phyloP scores from a whole-genome alignment of 2,329 filamentous ascomycete species.

The Diaporthe nobilis region DNA sequence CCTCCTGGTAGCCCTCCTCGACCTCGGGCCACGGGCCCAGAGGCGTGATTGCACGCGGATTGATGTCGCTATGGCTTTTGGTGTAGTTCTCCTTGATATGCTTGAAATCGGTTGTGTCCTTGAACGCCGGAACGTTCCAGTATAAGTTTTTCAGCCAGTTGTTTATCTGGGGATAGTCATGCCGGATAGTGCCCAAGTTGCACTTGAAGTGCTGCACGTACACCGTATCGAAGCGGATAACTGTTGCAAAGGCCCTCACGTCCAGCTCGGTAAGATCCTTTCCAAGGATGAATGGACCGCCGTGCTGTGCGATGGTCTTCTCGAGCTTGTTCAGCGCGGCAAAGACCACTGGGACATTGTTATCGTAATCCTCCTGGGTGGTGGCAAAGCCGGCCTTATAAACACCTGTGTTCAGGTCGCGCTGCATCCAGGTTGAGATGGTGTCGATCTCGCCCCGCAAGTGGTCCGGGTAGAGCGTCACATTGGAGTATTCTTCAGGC shows the following conservation, averaged over 20 bases:
- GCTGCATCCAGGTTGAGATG: slow-evolving; percentile 67
- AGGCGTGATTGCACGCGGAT: slow-evolving; percentile 74
- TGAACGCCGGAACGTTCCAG: slow-evolving; percentile 68
- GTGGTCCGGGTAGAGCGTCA: slow-evolving; percentile 67
- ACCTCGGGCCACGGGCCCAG: slow-evolving; percentile 72
- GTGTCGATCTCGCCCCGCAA: slow-evolving; percentile 66
- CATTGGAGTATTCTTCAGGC: slow-evolving; percentile 53
- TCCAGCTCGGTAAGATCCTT: slow-evolving; percentile 71
- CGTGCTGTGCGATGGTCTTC: slow-evolving; percentile 52
- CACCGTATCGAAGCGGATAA: slow-evolving; percentile 72
- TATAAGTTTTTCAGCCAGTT: slow-evolving; percentile 74
- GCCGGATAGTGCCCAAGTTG: slow-evolving; percentile 72
- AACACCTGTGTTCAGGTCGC: slow-evolving; percentile 70
- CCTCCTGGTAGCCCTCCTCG: slow-evolving; percentile 63
- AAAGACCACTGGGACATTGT: slow-evolving; percentile 68
- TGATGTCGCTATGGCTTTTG: slow-evolving; percentile 72
- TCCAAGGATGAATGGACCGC: slow-evolving; percentile 70
- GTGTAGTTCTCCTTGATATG: slow-evolving; percentile 78
- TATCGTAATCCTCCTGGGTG: slow-evolving; percentile 69
- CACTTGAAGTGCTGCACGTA: slow-evolving; percentile 79
- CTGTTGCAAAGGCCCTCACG: slow-evolving; percentile 68
- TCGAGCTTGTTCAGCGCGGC: slow-evolving; percentile 72
- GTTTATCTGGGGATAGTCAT: slow-evolving; percentile 71
- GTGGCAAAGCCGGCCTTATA: slow-evolving; percentile 73
- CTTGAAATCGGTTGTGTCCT: slow-evolving; percentile 72